Percentiles rank a stretch among this genome's conserved stretches.
phyloP scores from a whole-genome alignment of 306 rosid genomes.

The Vachellia collinsii region DNA sequence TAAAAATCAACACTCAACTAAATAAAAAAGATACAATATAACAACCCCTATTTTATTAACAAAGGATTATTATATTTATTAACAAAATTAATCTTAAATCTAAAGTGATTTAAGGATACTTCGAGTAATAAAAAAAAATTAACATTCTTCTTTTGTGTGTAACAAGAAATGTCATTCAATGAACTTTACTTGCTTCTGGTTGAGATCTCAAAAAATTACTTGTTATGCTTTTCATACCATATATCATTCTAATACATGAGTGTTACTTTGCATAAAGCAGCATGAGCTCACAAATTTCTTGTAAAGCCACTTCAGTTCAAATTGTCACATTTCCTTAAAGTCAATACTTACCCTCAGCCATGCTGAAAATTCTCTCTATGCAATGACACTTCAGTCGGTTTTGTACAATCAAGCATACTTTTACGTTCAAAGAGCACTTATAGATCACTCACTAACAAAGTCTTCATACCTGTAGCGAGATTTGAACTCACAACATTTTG shows the following conservation, averaged over 20 bases:
- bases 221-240: background rate
- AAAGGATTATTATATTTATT: no score
- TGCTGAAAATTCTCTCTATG: background rate
- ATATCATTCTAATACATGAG: background rate
- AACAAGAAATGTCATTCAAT: background rate
- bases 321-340: background rate
- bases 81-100: no score
- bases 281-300: background rate
- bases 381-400: conserved; percentile 70
- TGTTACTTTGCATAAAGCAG: background rate
- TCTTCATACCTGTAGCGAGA: no score
- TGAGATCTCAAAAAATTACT: background rate
- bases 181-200: background rate
- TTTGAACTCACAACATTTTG: no score
- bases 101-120: no score
- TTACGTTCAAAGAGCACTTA: no score
- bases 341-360: background rate
- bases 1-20: no score
- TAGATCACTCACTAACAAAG: no score
- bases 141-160: background rate
- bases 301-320: background rate
- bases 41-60: no score
- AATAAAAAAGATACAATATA: no score
- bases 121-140: no score
- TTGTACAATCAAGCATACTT: conserved; percentile 38